phyloP scores from a whole-genome alignment of 2,329 filamentous ascomycete genomes.

The Fusarium sp. region DNA sequence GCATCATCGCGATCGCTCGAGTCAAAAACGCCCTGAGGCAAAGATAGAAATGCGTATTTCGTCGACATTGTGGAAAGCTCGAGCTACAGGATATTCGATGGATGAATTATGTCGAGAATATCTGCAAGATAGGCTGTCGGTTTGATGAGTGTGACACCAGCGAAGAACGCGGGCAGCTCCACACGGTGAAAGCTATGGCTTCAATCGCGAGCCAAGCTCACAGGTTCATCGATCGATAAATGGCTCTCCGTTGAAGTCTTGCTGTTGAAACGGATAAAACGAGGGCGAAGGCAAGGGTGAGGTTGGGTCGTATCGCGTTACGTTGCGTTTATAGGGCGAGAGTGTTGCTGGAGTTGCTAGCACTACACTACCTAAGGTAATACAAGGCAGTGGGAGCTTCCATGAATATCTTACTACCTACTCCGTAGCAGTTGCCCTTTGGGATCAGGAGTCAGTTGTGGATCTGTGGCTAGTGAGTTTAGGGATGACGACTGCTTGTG shows the following conservation, averaged over 20 bases:
- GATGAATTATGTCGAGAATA: constrained; percentile 7
- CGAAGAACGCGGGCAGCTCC: constrained; percentile 12
- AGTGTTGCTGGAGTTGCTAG: constrained; percentile 23
- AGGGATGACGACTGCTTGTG: constrained; percentile 28
- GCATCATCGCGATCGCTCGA: constrained; percentile 84
- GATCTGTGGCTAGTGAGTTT: not conserved
- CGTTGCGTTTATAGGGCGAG: not conserved
- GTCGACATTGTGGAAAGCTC: constrained; percentile 52
- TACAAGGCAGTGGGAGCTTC: constrained; percentile 18
- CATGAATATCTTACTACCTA: not conserved
- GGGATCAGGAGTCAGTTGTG: constrained; percentile 18
- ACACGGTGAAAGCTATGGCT: constrained; percentile 13
- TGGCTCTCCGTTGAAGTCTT: not conserved
- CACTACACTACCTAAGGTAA: not conserved
- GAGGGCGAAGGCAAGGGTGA: not conserved
- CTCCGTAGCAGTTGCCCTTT: constrained; percentile 8
- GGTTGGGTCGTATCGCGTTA: not conserved
- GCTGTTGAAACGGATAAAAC: not conserved
- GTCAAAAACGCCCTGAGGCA: constrained; percentile 87
- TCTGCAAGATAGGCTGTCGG: constrained; percentile 14
- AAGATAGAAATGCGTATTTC: constrained; percentile 88
- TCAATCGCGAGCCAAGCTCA: not conserved
- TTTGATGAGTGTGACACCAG: constrained; percentile 18
- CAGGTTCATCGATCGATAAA: constrained; percentile 15
- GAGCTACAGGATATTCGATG: not conserved